A percentile compares a stretch with the other conserved stretches of the same genome.
Conservation (phyloP, 805 yeast species). For the Starmera amethionina region DNA sequence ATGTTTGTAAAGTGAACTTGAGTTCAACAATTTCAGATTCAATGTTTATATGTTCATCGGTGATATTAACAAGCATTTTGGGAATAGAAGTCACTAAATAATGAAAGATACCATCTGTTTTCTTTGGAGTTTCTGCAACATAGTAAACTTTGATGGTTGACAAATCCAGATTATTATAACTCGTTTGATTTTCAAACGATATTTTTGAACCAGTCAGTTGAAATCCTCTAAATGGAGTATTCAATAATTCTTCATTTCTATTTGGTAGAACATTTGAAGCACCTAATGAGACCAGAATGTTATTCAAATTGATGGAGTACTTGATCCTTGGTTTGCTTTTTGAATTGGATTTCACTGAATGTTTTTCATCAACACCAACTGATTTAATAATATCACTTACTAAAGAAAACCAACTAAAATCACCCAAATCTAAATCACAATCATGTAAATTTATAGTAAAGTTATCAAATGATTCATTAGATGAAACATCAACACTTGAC, state of each 20-base stretch:
- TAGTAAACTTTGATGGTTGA: background rate
- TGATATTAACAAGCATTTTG: background rate
- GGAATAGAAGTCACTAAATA: background rate
- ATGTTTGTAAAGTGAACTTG: background rate
- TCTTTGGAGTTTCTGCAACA: background rate
- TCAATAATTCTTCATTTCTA: background rate
- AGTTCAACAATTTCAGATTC: background rate
- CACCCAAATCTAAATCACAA: background rate
- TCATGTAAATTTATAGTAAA: background rate
- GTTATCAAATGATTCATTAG: background rate
- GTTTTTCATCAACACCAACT: background rate
- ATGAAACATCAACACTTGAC: background rate
- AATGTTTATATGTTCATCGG: background rate
- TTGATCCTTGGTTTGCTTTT: background rate
- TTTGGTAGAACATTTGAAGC: background rate
- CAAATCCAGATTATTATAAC: background rate
- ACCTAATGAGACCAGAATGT: background rate
- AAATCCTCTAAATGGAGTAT: slow-evolving; percentile 1
- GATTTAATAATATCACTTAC: background rate
- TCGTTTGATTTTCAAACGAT: background rate
- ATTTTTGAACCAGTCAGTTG: background rate
- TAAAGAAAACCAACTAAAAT: background rate
- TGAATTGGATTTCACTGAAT: background rate
- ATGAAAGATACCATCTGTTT: background rate
- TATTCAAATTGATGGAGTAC: background rate